A percentile compares a stretch with the other conserved stretches of the same genome.
Evolutionary conservation across 129 eudicot genomes (phyloP).

Genomic region (Flaveria ramosissima): DNA sequence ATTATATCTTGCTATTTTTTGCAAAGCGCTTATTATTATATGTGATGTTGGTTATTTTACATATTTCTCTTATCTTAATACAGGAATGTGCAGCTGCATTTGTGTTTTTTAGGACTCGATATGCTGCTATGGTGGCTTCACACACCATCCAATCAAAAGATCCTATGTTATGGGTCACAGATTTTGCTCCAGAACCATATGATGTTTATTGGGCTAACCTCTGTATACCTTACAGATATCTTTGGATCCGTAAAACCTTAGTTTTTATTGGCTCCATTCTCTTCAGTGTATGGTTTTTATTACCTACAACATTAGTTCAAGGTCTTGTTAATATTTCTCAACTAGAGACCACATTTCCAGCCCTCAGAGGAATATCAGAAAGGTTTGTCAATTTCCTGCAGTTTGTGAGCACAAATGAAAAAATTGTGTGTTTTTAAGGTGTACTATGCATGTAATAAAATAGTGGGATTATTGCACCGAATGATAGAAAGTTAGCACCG

Average conservation of each 20-base stretch:
- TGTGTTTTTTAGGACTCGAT: constrained; percentile 85
- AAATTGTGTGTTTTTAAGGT: background rate
- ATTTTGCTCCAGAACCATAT: constrained; percentile 82
- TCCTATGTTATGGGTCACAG: constrained; percentile 92
- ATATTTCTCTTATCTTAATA: constrained; percentile 7
- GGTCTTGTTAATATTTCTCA: constrained; percentile 59
- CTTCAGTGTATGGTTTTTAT: constrained; percentile 68
- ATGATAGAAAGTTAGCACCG: too few species aligned
- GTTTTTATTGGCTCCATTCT: constrained; percentile 61
- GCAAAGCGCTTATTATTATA: background rate
- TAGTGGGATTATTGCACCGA: too few species aligned
- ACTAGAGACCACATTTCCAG: constrained; percentile 55
- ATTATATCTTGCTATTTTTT: background rate
- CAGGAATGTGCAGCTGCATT: constrained; percentile 94
- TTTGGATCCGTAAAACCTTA: constrained; percentile 83
- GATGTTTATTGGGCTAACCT: constrained; percentile 86
- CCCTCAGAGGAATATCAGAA: constrained; percentile 45
- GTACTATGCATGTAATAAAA: too few species aligned
- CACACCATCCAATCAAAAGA: constrained; percentile 65
- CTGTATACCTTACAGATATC: constrained; percentile 65
- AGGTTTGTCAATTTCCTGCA: constrained; percentile 41
- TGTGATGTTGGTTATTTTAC: background rate
- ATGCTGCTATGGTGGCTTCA: constrained; percentile 88
- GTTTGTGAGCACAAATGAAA: background rate
- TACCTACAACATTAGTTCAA: constrained; percentile 78